Evolutionary conservation across 306 rosid genomes (phyloP), one percentile per base, ranked within the genome.

Genomic region (Vachellia collinsii): DNA sequence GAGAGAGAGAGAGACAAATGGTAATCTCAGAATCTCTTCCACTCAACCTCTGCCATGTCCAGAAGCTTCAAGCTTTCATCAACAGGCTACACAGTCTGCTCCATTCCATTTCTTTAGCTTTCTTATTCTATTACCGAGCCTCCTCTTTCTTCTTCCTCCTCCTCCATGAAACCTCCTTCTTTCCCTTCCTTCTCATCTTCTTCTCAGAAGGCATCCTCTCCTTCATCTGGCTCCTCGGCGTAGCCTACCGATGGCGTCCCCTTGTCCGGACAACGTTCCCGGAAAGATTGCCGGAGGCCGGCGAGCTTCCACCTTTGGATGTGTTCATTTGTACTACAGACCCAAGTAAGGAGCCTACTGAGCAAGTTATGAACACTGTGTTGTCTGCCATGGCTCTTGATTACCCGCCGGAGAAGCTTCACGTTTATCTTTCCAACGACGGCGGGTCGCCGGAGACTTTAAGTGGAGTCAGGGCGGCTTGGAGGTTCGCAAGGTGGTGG

Each of bases 311-410:
- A 4, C 62, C 86, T 0, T 22, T 94, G 44, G 92, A 94, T 22
- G 92, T 89, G 22, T 94, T 94, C 82, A 82, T 92, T 47, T 90
- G 92, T 85, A 92, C 95, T 0, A 82, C 88, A 3, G 97, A 94
- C 79, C 89, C 90, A 10, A 75, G 29, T 3, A 90, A 89, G 80
- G 97, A 94, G 75, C 98, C 98, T 1, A 80, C 94, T 54, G 73
- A 79, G 70, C 85, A 75, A 17, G 97, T 92, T 64, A 89, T 92
- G 96, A 92, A 92, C 77, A 90, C 89, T 14, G 91, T 92, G 10
- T 13, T 94, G 39, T 92, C 98, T 2, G 88, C 89, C 77, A 85
- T 94, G 90, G 86, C 92, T 19, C 78, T 94, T 41, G 94, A 90
- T 71, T 94, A 92, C 76, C 97, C 95, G 3, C 78, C 80, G 8